Conservation (phyloP, 331 rosid species). For the Quercus lobata region DNA sequence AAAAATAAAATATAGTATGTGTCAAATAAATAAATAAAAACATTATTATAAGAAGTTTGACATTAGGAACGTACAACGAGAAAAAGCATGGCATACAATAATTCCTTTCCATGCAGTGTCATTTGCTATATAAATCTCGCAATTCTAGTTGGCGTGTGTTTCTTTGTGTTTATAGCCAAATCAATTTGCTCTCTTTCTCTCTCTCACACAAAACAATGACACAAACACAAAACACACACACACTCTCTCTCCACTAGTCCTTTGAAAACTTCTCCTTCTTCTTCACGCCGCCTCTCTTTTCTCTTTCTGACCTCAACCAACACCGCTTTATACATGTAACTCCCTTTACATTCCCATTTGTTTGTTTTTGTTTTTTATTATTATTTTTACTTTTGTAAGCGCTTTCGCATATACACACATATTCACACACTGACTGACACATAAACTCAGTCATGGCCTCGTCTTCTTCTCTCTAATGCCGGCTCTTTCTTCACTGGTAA, state of each 20-base stretch:
- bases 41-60: neutral
- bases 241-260: neutral
- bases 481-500: constrained; percentile 17
- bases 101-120: constrained; percentile 30
- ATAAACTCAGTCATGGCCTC: neutral
- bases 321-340: neutral
- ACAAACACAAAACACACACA: neutral
- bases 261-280: constrained; percentile 25
- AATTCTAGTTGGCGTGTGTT: neutral
- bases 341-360: constrained; percentile 14
- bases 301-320: neutral
- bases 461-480: constrained; percentile 1
- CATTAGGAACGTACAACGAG: neutral
- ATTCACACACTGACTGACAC: no score
- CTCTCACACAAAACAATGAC: neutral
- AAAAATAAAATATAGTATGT: no score
- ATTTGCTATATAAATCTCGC: neutral
- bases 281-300: constrained; percentile 40
- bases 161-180: neutral
- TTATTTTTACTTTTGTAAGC: neutral
- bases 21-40: neutral
- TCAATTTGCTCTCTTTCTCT: neutral
- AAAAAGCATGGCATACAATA: neutral
- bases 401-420: no score
- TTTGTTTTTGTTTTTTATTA: neutral